Base-by-base conservation (phyloP, 1,284 basidiomycete genomes). In the Cutaneotrichosporon spelunceum region DNA sequence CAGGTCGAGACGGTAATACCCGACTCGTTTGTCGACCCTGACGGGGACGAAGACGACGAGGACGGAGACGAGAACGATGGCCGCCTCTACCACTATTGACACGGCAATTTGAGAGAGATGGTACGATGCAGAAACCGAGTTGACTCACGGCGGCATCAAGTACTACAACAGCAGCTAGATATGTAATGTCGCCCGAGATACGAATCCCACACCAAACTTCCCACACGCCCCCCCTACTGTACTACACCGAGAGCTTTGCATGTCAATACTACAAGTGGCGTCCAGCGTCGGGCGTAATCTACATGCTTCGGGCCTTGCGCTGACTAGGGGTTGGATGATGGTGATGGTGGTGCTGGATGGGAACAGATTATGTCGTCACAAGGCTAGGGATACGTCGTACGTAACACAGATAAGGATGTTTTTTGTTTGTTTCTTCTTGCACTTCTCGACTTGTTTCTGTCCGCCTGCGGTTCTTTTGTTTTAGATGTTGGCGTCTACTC, bases 1-100 rank as follows among this genome's bases (percentile, higher is more conserved):
- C n/a, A 16, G 11, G 34, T 29, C 23, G 61, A 62, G 42, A 62
- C 61, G n/a, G 16, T 62, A 9, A 56, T 62, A 39, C 61, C 61
- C 1, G 57, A 62, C 47, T 59, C 57, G 27, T 27, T 62, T 2
- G 42, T 21, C 7, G 52, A 58, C 30, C 52, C 57, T 4, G 61
- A 53, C 23, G 50, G 24, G 26, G 50, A 42, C 34, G 53, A 56
- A n/a, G 59, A 48, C 9, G 49, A 58, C 2, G 50, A 42, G 52
- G 53, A 56, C 26, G 59, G 36, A 9, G 49, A 58, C 2, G 57
- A 55, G 13, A 45, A 49, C 4, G 39, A 54, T 5, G 21, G 54
- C 24, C 39, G 54, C 23, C 54, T 4, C 10, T 44, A 48, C 13
- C 5, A 14, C 11, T 16, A 6, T 21, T 19, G 42, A 44, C 14